Evolutionary conservation across 2,329 filamentous ascomycete species (phyloP), one percentile per base, ranked within the genome.

Genomic region (Immersiporthe knoxdaviesiana): DNA sequence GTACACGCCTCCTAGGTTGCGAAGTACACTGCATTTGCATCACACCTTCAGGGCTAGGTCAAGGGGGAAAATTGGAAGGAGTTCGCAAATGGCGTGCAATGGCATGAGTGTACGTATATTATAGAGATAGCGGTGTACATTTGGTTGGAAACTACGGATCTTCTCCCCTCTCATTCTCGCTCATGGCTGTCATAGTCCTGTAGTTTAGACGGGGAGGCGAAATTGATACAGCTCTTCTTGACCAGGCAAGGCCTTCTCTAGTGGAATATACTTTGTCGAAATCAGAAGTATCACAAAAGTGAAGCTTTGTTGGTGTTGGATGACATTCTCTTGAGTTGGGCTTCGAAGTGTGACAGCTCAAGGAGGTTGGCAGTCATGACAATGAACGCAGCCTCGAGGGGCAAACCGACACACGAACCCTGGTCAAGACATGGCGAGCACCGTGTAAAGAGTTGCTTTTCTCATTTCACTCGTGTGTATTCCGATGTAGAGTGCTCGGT

Each of bases 171-270:
- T 72, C 69, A 64, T 18, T 18, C 54, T 37, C 37, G 74, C 75
- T 66, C 71, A 61, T 68, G 68, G 37, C 74, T 74, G 73, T 76
- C 69, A 72, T 71, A 65, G 72, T 71, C 70, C 70, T 76, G 74
- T 77, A 76, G 59, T 74, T 74, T 76, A 76, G 72, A 74, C 68
- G 70, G 56, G 70, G 64, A 69, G 63, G 65, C 63, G 63, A 60
- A 63, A 72, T 69, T 64, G 68, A 72, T 72, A 72, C 71, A 71
- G 50, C n/a, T 54, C 44, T 50, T 39, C 39, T 65, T 44, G 3
- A 39, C 32, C 4, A 58, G 5, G 12, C 5, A 14, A 21, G 61
- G 5, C 27, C 1, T 24, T 30, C 39, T 62, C 37, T 8, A 30
- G 12, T 32, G 52, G 5, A 56, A 18, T 10, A 14, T 56, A 32